Evolutionary conservation across 2,329 filamentous ascomycete species (phyloP), one percentile per base, ranked within the genome.

Genomic region (Trichothecium roseum): DNA sequence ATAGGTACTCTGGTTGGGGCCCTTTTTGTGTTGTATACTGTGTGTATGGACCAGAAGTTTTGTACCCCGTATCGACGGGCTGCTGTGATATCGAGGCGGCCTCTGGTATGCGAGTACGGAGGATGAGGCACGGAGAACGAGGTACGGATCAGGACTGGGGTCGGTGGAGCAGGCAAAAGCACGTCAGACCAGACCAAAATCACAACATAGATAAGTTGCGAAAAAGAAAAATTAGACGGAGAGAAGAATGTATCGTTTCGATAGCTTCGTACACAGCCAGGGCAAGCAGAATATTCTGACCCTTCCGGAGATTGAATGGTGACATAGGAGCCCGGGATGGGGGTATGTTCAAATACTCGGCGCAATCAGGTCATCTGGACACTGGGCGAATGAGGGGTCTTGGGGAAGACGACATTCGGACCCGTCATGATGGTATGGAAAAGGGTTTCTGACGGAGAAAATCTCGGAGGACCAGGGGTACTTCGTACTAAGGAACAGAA

Each of bases 401-500:
- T 16, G 9, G 14, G 14, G 34, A 56, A 51, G 45, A 56, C 58
- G 39, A 52, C 49, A 49, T 53, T 44, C 38, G 34, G 42, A 35
- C 46, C 41, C 45, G 33, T 22, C 34, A 52, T 53, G 29, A 28
- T 22, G 31, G 22, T 32, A 10, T 13, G 14, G n/a, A n/a, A n/a
- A n/a, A 16, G n/a, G 18, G 6, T 10, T 24, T n/a, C 14, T 18
- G 22, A 37, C 47, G 51, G 51, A 54, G 49, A 54, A 54, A 50
- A 45, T 54, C 38, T 53, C 51, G 51, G 51, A 53, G 41, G 12
- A 1, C 20, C n/a, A n/a, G n/a, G n/a, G n/a, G n/a, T n/a, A n/a
- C n/a, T n/a, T n/a, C n/a, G n/a, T n/a, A n/a, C n/a, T n/a, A n/a
- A n/a, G n/a, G n/a, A n/a, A n/a, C n/a, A n/a, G n/a, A n/a, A n/a